phyloP scores from a whole-genome alignment of 2,329 filamentous ascomycete species.

The Lecanoromycetidae sp. region DNA sequence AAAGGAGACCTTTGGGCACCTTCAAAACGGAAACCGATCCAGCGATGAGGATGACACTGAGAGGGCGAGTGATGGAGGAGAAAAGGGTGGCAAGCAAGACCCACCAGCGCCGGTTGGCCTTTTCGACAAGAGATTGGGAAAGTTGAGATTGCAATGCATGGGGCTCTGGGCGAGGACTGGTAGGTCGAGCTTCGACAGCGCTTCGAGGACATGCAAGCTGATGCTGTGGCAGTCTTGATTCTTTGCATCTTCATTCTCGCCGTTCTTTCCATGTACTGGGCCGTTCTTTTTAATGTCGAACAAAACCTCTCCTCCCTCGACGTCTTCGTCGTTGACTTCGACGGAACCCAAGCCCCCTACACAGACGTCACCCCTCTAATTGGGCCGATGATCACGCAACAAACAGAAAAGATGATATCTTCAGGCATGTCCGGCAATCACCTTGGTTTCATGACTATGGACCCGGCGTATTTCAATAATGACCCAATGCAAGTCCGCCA shows the following conservation, averaged over 20 bases:
- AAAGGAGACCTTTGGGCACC: not conserved
- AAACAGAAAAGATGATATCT: constrained; percentile 34
- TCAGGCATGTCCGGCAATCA: constrained; percentile 26
- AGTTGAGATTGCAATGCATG: constrained; percentile 22
- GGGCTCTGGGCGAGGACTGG: constrained; percentile 23
- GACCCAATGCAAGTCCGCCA: constrained; percentile 46
- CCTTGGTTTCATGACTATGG: constrained; percentile 40
- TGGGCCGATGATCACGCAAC: constrained; percentile 41
- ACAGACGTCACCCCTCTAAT: constrained; percentile 39
- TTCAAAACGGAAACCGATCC: not conserved
- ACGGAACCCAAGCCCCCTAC: constrained; percentile 44
- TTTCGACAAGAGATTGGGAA: constrained; percentile 29
- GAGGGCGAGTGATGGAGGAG: constrained; percentile 7
- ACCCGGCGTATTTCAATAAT: constrained; percentile 41
- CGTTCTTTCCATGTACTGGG: constrained; percentile 52
- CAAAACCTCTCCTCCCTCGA: constrained; percentile 37
- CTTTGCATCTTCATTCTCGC: constrained; percentile 45
- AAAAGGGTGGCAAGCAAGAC: constrained; percentile 7
- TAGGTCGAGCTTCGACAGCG: constrained; percentile 1
- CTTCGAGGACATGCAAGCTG: not conserved
- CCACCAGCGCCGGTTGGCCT: constrained; percentile 32
- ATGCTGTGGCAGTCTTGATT: constrained; percentile 30
- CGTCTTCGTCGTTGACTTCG: constrained; percentile 52
- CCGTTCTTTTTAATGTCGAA: constrained; percentile 40
- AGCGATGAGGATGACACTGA: not conserved